phyloP scores from a whole-genome alignment of 2,329 filamentous ascomycete genomes.

The Aspergillus sp. region DNA sequence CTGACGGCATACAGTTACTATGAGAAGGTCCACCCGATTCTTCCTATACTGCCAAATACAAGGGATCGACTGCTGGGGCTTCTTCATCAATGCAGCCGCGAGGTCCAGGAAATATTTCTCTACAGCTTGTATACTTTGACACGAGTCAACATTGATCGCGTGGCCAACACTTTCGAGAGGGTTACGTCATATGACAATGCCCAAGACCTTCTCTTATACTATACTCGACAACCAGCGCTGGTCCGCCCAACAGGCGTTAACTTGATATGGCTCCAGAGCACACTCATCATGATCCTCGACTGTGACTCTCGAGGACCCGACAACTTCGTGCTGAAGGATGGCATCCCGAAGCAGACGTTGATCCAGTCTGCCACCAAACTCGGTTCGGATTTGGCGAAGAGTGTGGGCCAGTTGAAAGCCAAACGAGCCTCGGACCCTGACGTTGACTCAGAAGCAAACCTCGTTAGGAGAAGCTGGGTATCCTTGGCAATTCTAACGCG shows the following conservation, averaged over 20 bases:
- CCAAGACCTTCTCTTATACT: constrained; percentile 39
- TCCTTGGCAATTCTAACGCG: constrained; percentile 40
- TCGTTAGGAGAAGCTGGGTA: constrained; percentile 43
- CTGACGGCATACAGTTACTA: constrained; percentile 37
- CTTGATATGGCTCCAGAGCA: constrained; percentile 42
- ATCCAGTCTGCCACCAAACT: constrained; percentile 41
- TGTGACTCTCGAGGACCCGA: constrained; percentile 44
- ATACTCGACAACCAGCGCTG: constrained; percentile 38
- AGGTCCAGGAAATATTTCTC: constrained; percentile 42
- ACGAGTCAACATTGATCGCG: constrained; percentile 37
- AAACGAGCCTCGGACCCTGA: constrained; percentile 36
- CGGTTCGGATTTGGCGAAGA: constrained; percentile 40
- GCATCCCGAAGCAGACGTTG: constrained; percentile 40
- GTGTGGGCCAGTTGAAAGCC: constrained; percentile 38
- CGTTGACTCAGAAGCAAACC: constrained; percentile 41
- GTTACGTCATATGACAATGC: constrained; percentile 41
- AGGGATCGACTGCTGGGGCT: constrained; percentile 38
- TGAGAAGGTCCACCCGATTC: constrained; percentile 39
- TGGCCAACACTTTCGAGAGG: constrained; percentile 34
- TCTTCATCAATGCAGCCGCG: constrained; percentile 41
- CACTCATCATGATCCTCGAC: constrained; percentile 44
- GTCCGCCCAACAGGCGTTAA: constrained; percentile 37
- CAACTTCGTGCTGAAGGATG: constrained; percentile 42
- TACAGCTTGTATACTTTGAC: constrained; percentile 42
- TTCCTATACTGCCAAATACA: constrained; percentile 43